Evolutionary conservation across 2,329 filamentous ascomycete species (phyloP).

Genomic region (Pyrenophora graminea): DNA sequence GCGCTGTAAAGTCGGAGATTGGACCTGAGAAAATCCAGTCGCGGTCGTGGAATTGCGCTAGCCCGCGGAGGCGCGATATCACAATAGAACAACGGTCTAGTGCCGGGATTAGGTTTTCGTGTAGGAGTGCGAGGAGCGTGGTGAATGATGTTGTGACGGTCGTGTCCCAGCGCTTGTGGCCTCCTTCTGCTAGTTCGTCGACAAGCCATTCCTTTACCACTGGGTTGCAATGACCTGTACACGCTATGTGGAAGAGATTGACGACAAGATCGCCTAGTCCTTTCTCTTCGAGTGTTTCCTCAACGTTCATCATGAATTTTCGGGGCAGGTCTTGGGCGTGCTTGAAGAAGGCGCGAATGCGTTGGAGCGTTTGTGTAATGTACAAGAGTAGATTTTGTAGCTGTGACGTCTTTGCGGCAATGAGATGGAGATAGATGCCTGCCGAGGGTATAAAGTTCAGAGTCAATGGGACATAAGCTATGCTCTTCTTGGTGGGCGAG

Average conservation of each 20-base stretch:
- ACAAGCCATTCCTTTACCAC: constrained; percentile 85
- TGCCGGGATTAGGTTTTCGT: constrained; percentile 87
- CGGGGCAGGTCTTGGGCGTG: constrained; percentile 77
- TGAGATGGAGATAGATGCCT: constrained; percentile 78
- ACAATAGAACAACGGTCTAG: constrained; percentile 82
- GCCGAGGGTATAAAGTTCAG: constrained; percentile 80
- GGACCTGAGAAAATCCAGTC: constrained; percentile 61
- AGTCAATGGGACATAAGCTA: constrained; percentile 68
- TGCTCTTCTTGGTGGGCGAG: constrained; percentile 36
- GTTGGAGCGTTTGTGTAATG: constrained; percentile 75
- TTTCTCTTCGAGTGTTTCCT: constrained; percentile 72
- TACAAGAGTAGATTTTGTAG: constrained; percentile 87
- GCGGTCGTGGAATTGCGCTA: constrained; percentile 79
- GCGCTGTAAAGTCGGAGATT: constrained; percentile 44
- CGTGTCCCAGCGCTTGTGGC: constrained; percentile 94
- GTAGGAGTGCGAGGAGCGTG: constrained; percentile 74
- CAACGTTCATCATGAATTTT: constrained; percentile 76
- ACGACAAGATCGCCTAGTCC: constrained; percentile 69
- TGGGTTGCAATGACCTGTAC: constrained; percentile 78
- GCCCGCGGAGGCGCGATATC: constrained; percentile 78
- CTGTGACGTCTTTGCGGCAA: constrained; percentile 85
- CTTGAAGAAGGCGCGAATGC: constrained; percentile 82
- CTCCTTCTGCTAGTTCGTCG: constrained; percentile 71
- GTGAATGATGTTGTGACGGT: constrained; percentile 78
- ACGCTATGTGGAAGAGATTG: constrained; percentile 80